Conservation (phyloP, 495 filamentous ascomycete genomes). For the Hypoxylon cercidicola region DNA sequence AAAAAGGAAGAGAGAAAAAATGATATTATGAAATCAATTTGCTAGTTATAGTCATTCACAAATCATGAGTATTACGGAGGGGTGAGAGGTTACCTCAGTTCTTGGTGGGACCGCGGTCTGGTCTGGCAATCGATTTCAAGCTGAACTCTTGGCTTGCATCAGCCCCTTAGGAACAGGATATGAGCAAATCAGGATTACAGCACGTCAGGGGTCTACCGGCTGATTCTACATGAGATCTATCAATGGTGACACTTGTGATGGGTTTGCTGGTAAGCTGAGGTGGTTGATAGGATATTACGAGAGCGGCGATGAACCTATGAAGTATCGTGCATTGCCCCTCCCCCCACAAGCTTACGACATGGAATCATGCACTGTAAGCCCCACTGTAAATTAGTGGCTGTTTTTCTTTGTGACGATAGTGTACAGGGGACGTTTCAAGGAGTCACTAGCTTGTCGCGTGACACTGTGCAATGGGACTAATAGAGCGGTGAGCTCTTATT, state of each 20-base stretch:
- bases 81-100: constrained; percentile 8
- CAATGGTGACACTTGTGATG: constrained; percentile 24
- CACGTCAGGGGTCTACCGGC: constrained; percentile 14
- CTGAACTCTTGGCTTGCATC: constrained; percentile 43
- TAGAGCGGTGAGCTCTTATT: constrained; percentile 23
- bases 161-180: constrained; percentile 13
- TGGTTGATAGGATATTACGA: constrained; percentile 25
- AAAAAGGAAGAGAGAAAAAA: background rate
- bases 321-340: constrained; percentile 1
- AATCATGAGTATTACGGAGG: constrained; percentile 30
- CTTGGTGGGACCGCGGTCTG: constrained; percentile 20
- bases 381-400: constrained; percentile 13
- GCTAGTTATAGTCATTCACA: constrained; percentile 19
- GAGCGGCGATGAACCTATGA: background rate
- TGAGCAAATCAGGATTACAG: constrained; percentile 28
- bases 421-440: constrained; percentile 21
- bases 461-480: constrained; percentile 15
- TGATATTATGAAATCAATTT: background rate
- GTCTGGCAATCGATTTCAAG: constrained; percentile 14
- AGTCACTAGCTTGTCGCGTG: constrained; percentile 14
- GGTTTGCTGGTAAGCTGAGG: constrained; percentile 24
- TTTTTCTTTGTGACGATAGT: constrained; percentile 3
- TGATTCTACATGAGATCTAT: constrained; percentile 14
- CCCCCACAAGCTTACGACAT: constrained; percentile 23
- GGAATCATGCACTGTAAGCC: constrained; percentile 33